These are phyloP conservation scores for Fusarium mexicanum DNA, from an alignment of 2,329 filamentous ascomycete genomes.

Conservation along the genomic window DNA sequence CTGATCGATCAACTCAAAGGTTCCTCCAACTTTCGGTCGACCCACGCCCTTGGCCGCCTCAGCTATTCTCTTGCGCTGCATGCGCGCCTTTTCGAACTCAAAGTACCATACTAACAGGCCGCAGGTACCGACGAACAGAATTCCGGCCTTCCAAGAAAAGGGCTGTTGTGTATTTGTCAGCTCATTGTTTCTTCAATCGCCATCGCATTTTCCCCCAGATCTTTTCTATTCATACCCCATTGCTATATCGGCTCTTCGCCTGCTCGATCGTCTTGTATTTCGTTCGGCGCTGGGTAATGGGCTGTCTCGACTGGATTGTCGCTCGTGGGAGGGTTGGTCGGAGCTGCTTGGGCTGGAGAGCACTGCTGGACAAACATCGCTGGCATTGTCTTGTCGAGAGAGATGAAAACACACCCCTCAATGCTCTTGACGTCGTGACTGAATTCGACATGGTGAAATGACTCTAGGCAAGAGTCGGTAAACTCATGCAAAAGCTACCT, in stretches of 20 bases:
- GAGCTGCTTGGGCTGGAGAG: slow-evolving; percentile 48
- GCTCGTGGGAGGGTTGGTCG: slow-evolving; percentile 48
- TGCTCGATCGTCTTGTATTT: slow-evolving; percentile 66
- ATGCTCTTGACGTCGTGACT: slow-evolving; percentile 48
- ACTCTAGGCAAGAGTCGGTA: slow-evolving; percentile 13
- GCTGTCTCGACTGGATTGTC: slow-evolving; percentile 47
- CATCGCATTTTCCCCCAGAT: background rate
- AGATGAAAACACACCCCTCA: slow-evolving; percentile 48
- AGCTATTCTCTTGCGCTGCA: slow-evolving; percentile 88
- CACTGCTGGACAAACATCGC: slow-evolving; percentile 54
- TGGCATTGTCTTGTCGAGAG: slow-evolving; percentile 51
- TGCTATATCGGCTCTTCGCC: slow-evolving; percentile 66
- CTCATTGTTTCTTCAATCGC: background rate
- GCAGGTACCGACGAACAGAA: slow-evolving; percentile 85
- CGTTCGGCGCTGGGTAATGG: slow-evolving; percentile 51
- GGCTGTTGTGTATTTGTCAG: slow-evolving; percentile 64
- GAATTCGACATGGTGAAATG: slow-evolving; percentile 52
- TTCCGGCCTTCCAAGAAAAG: slow-evolving; percentile 91
- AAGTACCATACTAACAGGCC: slow-evolving; percentile 88
- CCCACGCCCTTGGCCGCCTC: slow-evolving; percentile 95
- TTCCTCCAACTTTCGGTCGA: slow-evolving; percentile 89
- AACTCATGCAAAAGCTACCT: slow-evolving; percentile 34
- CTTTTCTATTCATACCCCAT: slow-evolving; percentile 56
- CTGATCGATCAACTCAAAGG: slow-evolving; percentile 84
- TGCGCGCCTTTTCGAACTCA: slow-evolving; percentile 88